phyloP scores from a whole-genome alignment of 2,329 filamentous ascomycete genomes.

The Ceratocystis cacaofunesta region DNA sequence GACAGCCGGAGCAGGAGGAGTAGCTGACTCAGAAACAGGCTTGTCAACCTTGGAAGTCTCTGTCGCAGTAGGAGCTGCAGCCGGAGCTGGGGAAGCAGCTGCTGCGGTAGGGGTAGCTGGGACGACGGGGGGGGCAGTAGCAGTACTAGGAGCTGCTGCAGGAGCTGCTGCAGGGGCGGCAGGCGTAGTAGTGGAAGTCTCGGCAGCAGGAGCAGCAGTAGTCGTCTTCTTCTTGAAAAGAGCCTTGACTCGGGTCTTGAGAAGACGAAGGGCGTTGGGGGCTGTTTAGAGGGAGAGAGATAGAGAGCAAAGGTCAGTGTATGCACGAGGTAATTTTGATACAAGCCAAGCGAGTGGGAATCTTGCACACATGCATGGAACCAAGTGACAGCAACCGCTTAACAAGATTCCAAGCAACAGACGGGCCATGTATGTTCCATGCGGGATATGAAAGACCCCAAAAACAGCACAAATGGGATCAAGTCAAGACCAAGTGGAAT shows the following conservation, averaged over 20 bases:
- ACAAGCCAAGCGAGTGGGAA: background rate
- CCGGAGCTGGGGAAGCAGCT: background rate
- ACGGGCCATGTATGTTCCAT: no score
- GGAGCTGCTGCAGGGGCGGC: conserved; percentile 11
- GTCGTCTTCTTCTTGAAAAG: conserved; percentile 35
- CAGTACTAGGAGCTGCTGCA: conserved; percentile 1
- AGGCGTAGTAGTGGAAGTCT: background rate
- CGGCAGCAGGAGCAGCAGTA: background rate
- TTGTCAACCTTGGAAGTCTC: conserved; percentile 13
- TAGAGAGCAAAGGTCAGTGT: background rate
- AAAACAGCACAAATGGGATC: background rate
- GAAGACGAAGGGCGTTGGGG: conserved; percentile 36
- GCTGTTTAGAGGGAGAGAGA: conserved; percentile 24
- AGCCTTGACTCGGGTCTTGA: conserved; percentile 41
- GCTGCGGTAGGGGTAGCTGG: background rate
- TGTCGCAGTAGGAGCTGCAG: conserved; percentile 5
- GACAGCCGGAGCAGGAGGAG: background rate
- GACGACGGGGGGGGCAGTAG: background rate
- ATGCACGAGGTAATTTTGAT: background rate
- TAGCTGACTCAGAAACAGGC: conserved; percentile 20
- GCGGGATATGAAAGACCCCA: no score
- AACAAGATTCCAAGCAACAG: background rate
- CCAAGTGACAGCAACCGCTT: background rate
- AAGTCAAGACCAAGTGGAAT: background rate
- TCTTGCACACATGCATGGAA: background rate